phyloP scores from a whole-genome alignment of 192 early-diverging fungal species.

The Podila minutissima region DNA sequence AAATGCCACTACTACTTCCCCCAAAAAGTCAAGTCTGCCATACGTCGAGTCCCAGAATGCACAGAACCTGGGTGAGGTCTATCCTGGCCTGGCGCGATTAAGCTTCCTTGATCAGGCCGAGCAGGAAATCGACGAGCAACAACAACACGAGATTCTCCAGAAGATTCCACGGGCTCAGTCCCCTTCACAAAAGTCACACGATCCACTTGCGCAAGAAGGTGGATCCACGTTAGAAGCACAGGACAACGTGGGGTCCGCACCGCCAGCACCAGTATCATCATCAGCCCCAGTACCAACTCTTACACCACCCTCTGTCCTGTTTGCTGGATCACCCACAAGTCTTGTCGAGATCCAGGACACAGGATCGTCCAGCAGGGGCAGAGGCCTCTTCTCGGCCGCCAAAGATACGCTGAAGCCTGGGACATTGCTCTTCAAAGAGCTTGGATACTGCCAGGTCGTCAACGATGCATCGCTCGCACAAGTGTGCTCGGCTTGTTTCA shows the following conservation, averaged over 20 bases:
- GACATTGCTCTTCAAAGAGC: slow-evolving; percentile 32
- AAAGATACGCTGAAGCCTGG: slow-evolving; percentile 22
- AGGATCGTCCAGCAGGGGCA: slow-evolving; percentile 7
- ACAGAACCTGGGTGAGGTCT: slow-evolving; percentile 37
- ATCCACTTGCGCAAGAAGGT: background rate
- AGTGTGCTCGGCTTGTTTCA: slow-evolving; percentile 43
- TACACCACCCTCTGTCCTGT: slow-evolving; percentile 20
- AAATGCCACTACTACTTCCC: background rate
- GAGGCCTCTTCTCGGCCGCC: slow-evolving; percentile 27
- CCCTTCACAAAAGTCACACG: background rate
- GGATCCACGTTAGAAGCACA: background rate
- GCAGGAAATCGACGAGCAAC: background rate
- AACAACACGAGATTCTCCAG: background rate
- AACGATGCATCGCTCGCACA: slow-evolving; percentile 31
- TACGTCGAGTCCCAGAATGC: slow-evolving; percentile 45
- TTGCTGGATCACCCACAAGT: slow-evolving; percentile 12
- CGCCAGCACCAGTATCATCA: background rate
- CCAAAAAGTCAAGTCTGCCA: background rate
- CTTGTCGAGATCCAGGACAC: slow-evolving; percentile 32
- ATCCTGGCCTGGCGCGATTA: slow-evolving; percentile 33
- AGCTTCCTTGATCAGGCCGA: slow-evolving; percentile 41
- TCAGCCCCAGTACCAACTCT: slow-evolving; percentile 8
- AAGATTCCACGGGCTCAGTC: background rate
- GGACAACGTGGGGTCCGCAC: no score
- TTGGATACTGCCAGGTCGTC: slow-evolving; percentile 45